Evolutionary conservation across 2,329 filamentous ascomycete genomes (phyloP), one percentile per base, ranked within the genome.

Genomic region (Talaromyces verruculosus): DNA sequence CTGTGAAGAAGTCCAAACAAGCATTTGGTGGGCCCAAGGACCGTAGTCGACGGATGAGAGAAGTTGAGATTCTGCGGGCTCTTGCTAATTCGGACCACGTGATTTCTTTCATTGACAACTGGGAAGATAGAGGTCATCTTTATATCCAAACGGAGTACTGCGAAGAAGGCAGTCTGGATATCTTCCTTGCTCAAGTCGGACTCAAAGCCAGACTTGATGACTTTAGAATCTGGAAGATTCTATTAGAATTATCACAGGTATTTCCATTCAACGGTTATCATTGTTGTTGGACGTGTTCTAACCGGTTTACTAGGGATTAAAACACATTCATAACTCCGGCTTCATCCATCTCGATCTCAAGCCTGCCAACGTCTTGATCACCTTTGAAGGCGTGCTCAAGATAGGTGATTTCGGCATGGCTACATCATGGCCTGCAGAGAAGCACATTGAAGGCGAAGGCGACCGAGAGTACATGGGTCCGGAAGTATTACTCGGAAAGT

Each of bases 71-170:
- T 22, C 83, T 99, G 57, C 88, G 90, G 72, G 84, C 88, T n/a
- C 82, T 99, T 49, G 87, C 87, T 61, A 88, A 91, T 66, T 89
- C 90, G 64, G 92, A 96, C 73, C 93, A 99, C 77, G 87, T 98
- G 63, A 84, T 99, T 62, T 88, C 91, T 68, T 91, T 94, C 71
- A 84, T 93, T 64, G 89, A 96, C 72, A 89, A 89, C 75, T 99
- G 95, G 95, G 94, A 97, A 78, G 85, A 90, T 67, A 88, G 91
- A 70, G 86, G 87, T 65, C 89, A 94, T 74, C 85, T 99, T 10
- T 99, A 97, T 80, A 98, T 99, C 67, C 94, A 98, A 81, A 98
- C 94, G 0, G 95, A 99, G 75, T 98, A 89, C 75, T 99, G 95
- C 74, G 93, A 97, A 76, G 92, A 97, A 75, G 95, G 95, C 17